A percentile compares a stretch with the other conserved stretches of the same genome.
Evolutionary conservation across 1,139 yeast species (phyloP).

Genomic region (Yamadazyma diddensiae): DNA sequence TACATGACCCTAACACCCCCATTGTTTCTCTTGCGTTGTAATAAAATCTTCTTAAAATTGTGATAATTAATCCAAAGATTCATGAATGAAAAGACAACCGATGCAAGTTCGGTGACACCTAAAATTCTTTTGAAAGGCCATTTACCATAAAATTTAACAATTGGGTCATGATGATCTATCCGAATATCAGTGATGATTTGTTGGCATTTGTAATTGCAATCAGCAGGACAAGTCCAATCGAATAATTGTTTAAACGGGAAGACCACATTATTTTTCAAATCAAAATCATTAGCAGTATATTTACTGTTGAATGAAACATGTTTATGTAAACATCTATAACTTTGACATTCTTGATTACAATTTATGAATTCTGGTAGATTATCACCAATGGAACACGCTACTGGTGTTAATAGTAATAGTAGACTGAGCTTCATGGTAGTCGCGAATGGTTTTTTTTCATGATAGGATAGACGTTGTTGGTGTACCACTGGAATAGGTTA

Average conservation of each 20-base stretch:
- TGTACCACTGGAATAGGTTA: too few species aligned
- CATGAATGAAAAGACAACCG: constrained; percentile 36
- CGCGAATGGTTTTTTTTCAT: not conserved
- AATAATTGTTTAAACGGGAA: constrained; percentile 19
- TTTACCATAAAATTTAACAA: constrained; percentile 45
- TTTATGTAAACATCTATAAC: constrained; percentile 10
- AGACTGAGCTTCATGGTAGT: not conserved
- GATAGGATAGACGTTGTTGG: too few species aligned
- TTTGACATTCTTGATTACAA: constrained; percentile 17
- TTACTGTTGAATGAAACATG: constrained; percentile 5
- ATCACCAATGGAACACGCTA: constrained; percentile 27
- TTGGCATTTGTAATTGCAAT: constrained; percentile 44
- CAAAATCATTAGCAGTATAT: constrained; percentile 15
- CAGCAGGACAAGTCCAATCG: constrained; percentile 37
- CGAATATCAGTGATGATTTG: constrained; percentile 32
- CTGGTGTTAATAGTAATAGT: constrained; percentile 3
- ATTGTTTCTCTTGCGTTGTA: constrained; percentile 23
- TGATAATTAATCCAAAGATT: constrained; percentile 36
- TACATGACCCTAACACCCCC: constrained; percentile 23
- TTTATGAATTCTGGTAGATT: constrained; percentile 23
- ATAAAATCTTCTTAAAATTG: constrained; percentile 26
- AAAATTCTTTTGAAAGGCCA: constrained; percentile 43
- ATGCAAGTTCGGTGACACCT: constrained; percentile 40
- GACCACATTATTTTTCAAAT: constrained; percentile 12
- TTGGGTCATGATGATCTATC: constrained; percentile 16